A percentile compares a stretch with the other conserved stretches of the same genome.
Evolutionary conservation across 2,329 filamentous ascomycete species (phyloP).

Genomic region (Biscogniauxia marginata): DNA sequence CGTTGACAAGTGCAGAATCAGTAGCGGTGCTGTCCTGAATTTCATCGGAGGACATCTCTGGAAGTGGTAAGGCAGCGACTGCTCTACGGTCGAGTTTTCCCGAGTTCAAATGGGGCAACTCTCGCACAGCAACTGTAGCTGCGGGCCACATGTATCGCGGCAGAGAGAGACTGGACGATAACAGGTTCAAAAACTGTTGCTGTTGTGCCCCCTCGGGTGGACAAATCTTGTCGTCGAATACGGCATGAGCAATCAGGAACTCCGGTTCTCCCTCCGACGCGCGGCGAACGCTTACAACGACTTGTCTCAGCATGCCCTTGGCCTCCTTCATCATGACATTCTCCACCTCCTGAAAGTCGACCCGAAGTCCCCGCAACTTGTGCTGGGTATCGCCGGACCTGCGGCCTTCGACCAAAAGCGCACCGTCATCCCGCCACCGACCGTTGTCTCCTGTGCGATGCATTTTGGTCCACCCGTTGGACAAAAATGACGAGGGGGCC

Average conservation of each 20-base stretch:
- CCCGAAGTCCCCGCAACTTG: slow-evolving; percentile 35
- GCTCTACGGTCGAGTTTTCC: slow-evolving; percentile 34
- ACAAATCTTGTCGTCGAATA: slow-evolving; percentile 4
- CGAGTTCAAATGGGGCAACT: slow-evolving; percentile 27
- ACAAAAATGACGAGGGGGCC: not conserved
- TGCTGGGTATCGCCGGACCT: slow-evolving; percentile 39
- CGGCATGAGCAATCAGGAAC: slow-evolving; percentile 13
- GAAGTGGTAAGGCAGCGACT: slow-evolving; percentile 23
- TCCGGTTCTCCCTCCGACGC: too few relatives aligned
- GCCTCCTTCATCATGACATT: slow-evolving; percentile 17
- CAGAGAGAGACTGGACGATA: slow-evolving; percentile 20
- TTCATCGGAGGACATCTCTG: slow-evolving; percentile 2
- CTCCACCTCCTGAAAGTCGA: slow-evolving; percentile 43
- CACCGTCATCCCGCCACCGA: not conserved
- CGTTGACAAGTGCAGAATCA: too few relatives aligned
- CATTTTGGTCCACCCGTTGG: slow-evolving; percentile 11
- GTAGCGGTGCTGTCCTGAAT: too few relatives aligned
- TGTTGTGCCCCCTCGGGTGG: too few relatives aligned
- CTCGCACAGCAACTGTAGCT: slow-evolving; percentile 21
- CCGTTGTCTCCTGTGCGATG: slow-evolving; percentile 7
- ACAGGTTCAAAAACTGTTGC: slow-evolving; percentile 4
- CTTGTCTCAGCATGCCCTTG: slow-evolving; percentile 13
- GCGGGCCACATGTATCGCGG: slow-evolving; percentile 36
- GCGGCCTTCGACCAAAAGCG: slow-evolving; percentile 23
- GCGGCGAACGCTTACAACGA: slow-evolving; percentile 17